Base-by-base conservation (phyloP, 352 stramenopile species). In the Phytophthora macrochlamydospora region DNA sequence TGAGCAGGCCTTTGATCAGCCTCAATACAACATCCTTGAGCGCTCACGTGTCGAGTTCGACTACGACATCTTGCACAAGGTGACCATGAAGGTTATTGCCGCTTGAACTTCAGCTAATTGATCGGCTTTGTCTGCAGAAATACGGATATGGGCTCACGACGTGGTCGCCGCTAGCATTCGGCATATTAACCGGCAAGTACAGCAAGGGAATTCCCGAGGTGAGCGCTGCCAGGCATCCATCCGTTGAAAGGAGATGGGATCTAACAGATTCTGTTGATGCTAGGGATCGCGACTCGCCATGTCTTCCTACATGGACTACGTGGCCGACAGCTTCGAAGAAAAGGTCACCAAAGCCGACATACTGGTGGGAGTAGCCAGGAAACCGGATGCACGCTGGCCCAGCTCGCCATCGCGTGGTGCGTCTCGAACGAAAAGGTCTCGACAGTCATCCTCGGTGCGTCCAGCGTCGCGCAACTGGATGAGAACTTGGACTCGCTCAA, bases 151-250 rank as follows among this genome's bases (percentile, higher is more conserved):
- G 82, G 9, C 67, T 87, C 35, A 92, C 83, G 14, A 90, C 81
- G 45, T 94, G 79, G 81, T 89, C 73, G 30, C 81, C 83, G 1
- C 73, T 94, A n/a, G 76, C 67, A 1, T 84, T 75, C 18, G 85
- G 83, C 7, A 62, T 93, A 6, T 62, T 93, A 37, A 89, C 85
- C 44, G 82, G 82, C 62, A 93, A 93, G 60, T 92, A 92, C 79
- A 85, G 74, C 71, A 81, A 78, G n/a, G 80, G 73, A 9, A 78
- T 82, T 33, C 76, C 69, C 8, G 67, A 73, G 5, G 83, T 71
- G 32, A 59, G 51, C 12, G 14, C 18, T 24, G 18, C 18, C 18
- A 24, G 18, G 18, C 18, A 24, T 24, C 18, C 18, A 24, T 24
- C 18, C 0, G 18, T 24, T 24, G 18, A 24, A 24, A 24, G 18